These are phyloP conservation scores for Marasmius sp. DNA, from an alignment of 1,284 basidiomycete species.

Conservation along the genomic window DNA sequence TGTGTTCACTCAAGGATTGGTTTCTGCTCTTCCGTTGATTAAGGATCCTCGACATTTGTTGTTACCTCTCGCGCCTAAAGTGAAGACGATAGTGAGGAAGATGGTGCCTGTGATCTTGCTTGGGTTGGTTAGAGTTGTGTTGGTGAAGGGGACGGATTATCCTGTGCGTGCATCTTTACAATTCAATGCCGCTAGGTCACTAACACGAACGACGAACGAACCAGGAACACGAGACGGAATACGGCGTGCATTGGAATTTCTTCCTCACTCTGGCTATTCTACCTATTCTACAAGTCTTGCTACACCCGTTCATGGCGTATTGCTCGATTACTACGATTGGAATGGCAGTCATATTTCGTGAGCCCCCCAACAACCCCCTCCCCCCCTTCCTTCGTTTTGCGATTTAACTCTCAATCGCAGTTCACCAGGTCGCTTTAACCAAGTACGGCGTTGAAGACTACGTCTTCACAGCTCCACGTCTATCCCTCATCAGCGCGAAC, in stretches of 20 bases:
- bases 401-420: constrained; percentile 34
- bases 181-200: constrained; percentile 3
- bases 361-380: constrained; percentile 27
- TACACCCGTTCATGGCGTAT: constrained; percentile 63
- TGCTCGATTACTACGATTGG: constrained; percentile 68
- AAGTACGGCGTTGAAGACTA: constrained; percentile 57
- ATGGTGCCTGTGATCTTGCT: constrained; percentile 71
- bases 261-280: constrained; percentile 90
- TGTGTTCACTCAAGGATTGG: constrained; percentile 91
- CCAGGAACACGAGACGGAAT: constrained; percentile 95
- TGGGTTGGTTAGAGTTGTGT: constrained; percentile 76
- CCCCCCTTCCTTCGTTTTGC: background rate
- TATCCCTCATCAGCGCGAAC: constrained; percentile 74
- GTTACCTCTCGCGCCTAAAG: constrained; percentile 50
- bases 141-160: constrained; percentile 94
- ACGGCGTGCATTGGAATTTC: constrained; percentile 98
- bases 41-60: constrained; percentile 57
- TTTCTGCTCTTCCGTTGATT: constrained; percentile 78
- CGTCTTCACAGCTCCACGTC: constrained; percentile 64
- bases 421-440: constrained; percentile 69
- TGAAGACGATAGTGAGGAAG: constrained; percentile 52
- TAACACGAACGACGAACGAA: constrained; percentile 53
- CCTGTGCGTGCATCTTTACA: constrained; percentile 57
- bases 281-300: constrained; percentile 71
- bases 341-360: constrained; percentile 63